Base-by-base conservation (phyloP, 345 rosid species). In the Aurinia saxatilis region DNA sequence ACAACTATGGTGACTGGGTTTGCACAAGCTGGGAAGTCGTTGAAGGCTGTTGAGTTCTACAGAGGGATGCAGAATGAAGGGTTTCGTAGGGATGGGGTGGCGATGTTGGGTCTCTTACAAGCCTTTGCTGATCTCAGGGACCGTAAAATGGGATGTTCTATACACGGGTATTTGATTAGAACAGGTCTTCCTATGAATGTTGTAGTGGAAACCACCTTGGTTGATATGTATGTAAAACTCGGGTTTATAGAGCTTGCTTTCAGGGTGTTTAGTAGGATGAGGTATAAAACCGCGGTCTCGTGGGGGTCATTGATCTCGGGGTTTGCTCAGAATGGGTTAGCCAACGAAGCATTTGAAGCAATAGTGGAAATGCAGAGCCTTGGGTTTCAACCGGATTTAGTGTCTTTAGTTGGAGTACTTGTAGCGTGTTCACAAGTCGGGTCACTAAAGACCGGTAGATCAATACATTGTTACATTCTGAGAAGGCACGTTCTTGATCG, bases 1-100 rank as follows among this genome's bases (percentile, higher is more conserved):
- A 80, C 86, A 45, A 80, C 84, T n/a, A 80, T 86, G 81, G 75
- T 86, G 41, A 82, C 76, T 23, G 95, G 96, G 34, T 75, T 81
- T 50, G 82, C 78, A 17, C 67, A 69, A 5, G 74, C 65, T 57
- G 80, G 82, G 8, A 63, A 63, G 60, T 54, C 85, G 0, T 7
- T 45, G 37, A 84, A 90, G 11, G 90, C 91, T 0, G 44, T 84
- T 65, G 78, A 79, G 10, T 45, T 68, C 2, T 86, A 77, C 60
- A 69, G 75, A 73, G 73, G 49, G 18, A 86, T 90, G 97, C 90
- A 66, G 17, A 69, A 19, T 57, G 88, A 81, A 27, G 83, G 95
- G 13, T 66, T 79, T 64, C 80, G 74, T 67, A 90, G 75, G 33
- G 95, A 86, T 63, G 64, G 54, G 37, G 72, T 83, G 23, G 71